Evolutionary conservation across 2,329 filamentous ascomycete species (phyloP).

Genomic region (Pezicula carpinea): DNA sequence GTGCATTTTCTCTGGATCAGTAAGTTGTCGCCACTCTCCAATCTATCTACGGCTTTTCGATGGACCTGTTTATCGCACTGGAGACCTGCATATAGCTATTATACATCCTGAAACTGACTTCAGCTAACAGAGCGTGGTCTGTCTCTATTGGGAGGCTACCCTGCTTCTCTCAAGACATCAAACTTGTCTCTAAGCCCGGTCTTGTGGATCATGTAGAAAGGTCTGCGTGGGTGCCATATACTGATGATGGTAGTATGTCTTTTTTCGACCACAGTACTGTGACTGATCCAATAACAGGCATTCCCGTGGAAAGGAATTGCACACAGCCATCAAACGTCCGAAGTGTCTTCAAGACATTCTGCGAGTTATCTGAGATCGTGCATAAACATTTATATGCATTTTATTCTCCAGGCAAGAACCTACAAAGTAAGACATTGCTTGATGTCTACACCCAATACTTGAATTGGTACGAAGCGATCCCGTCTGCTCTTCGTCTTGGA

Average conservation of each 20-base stretch:
- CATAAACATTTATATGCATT: constrained; percentile 57
- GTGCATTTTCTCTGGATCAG: constrained; percentile 51
- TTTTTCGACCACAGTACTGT: background rate
- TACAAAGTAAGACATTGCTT: constrained; percentile 60
- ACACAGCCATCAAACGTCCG: constrained; percentile 64
- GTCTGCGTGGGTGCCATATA: constrained; percentile 41
- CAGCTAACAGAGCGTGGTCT: constrained; percentile 51
- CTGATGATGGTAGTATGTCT: constrained; percentile 28
- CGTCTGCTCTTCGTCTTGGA: constrained; percentile 57
- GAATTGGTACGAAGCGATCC: constrained; percentile 66
- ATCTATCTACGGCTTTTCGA: too few species aligned
- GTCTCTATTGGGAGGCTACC: constrained; percentile 59
- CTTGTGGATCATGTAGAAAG: constrained; percentile 58
- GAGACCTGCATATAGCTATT: constrained; percentile 29
- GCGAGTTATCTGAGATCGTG: constrained; percentile 68
- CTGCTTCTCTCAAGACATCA: constrained; percentile 52
- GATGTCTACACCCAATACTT: constrained; percentile 64
- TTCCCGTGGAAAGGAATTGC: constrained; percentile 52
- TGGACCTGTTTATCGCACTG: too few species aligned
- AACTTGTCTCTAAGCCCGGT: constrained; percentile 53
- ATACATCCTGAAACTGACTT: constrained; percentile 56
- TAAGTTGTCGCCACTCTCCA: constrained; percentile 33
- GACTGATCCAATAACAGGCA: constrained; percentile 13
- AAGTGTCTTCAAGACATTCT: constrained; percentile 64
- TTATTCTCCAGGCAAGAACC: constrained; percentile 62